phyloP scores from a whole-genome alignment of 768 basidiomycete species.

The Phlegmacium glaucopus region DNA sequence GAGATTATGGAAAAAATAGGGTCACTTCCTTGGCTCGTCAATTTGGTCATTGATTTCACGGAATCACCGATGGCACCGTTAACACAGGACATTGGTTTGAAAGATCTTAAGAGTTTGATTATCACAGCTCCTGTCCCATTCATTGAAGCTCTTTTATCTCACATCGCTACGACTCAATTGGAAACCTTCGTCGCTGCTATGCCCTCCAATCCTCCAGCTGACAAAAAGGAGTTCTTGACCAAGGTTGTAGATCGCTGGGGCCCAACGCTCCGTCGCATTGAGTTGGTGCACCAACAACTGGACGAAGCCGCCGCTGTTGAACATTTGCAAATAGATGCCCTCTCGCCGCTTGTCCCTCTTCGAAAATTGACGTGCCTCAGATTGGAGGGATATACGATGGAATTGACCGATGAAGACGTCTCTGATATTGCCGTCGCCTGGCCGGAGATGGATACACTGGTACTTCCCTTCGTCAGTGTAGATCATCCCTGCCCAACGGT shows the following conservation, averaged over 20 bases:
- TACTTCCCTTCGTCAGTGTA: constrained; percentile 21
- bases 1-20: constrained; percentile 22
- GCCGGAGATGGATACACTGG: constrained; percentile 21
- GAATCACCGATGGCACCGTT: constrained; percentile 12
- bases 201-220: constrained; percentile 9
- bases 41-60: constrained; percentile 26
- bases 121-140: constrained; percentile 23
- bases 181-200: constrained; percentile 17
- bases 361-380: constrained; percentile 19
- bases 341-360: constrained; percentile 21
- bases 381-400: constrained; percentile 24
- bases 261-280: constrained; percentile 19
- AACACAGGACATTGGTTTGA: constrained; percentile 22
- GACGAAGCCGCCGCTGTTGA: constrained; percentile 9
- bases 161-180: constrained; percentile 16
- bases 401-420: constrained; percentile 22
- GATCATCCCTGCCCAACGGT: constrained; percentile 16
- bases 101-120: constrained; percentile 22
- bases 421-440: constrained; percentile 22
- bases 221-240: constrained; percentile 19
- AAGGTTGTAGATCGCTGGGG: constrained; percentile 21
- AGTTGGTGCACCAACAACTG: constrained; percentile 18
- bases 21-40: constrained; percentile 18
- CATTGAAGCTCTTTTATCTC: constrained; percentile 19
- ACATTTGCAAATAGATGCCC: constrained; percentile 11